Conservation (phyloP, 208 protist genomes). For the Crithidia acanthocephali region DNA sequence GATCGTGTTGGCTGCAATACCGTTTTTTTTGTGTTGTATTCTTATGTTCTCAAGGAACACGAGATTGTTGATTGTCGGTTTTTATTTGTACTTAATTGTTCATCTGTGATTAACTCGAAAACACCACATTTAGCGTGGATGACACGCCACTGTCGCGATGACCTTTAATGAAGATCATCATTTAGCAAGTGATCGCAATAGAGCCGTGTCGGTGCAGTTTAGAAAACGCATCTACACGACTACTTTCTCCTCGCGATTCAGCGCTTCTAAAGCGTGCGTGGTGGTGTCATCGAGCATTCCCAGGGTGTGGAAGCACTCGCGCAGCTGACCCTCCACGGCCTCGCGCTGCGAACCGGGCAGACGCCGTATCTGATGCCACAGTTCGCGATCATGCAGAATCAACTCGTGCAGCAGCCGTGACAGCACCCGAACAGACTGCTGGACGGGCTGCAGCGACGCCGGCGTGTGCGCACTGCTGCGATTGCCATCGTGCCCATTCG, state of each 20-base stretch:
- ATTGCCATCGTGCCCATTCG: conserved; percentile 1
- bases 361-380: conserved; percentile 57
- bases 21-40: too few relatives aligned
- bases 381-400: conserved; percentile 51
- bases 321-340: conserved; percentile 40
- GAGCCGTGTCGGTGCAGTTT: too few relatives aligned
- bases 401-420: conserved; percentile 55
- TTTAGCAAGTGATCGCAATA: too few relatives aligned
- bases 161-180: too few relatives aligned
- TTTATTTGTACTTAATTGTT: too few relatives aligned
- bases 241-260: conserved; percentile 6
- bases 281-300: conserved; percentile 48
- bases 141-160: too few relatives aligned
- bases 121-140: too few relatives aligned
- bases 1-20: too few relatives aligned
- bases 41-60: too few relatives aligned
- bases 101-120: too few relatives aligned
- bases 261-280: conserved; percentile 26
- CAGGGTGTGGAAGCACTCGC: conserved; percentile 50
- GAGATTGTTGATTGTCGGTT: too few relatives aligned
- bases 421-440: conserved; percentile 31
- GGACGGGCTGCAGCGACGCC: conserved; percentile 23
- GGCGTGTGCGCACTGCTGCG: conserved; percentile 2
- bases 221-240: not conserved
- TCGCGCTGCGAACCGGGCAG: conserved; percentile 38